Conservation (phyloP, 768 basidiomycete genomes). For the Rhizopogon vesiculosus region DNA sequence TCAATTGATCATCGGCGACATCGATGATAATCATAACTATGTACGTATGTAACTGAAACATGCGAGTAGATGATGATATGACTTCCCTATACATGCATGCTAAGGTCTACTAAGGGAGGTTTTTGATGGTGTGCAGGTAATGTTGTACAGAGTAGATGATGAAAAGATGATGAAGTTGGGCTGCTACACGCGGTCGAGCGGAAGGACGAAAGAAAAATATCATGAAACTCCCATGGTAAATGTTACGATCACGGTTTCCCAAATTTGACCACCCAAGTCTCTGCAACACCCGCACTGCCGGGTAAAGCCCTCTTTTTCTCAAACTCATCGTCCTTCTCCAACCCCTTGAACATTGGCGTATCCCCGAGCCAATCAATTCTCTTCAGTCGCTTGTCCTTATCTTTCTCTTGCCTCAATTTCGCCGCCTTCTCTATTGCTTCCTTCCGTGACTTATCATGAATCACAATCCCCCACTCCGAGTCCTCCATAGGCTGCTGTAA, state of each 20-base stretch:
- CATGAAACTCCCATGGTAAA: not conserved
- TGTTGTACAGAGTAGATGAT: not conserved
- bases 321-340: conserved; percentile 57
- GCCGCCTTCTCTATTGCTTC: conserved; percentile 46
- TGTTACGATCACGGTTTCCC: conserved; percentile 21
- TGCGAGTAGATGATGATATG: no score
- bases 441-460: conserved; percentile 36
- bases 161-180: not conserved
- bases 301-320: conserved; percentile 47
- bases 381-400: conserved; percentile 35
- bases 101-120: no score
- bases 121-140: no score
- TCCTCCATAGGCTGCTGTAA: conserved; percentile 55
- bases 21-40: no score
- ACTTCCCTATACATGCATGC: no score
- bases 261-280: conserved; percentile 60
- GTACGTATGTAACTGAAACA: no score
- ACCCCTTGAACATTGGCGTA: conserved; percentile 52
- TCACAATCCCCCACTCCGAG: conserved; percentile 63
- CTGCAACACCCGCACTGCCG: conserved; percentile 32
- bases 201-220: not conserved
- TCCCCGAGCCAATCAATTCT: conserved; percentile 66
- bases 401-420: conserved; percentile 40
- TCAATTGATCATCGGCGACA: no score
- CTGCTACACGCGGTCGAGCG: not conserved